Evolutionary conservation across 2,329 filamentous ascomycete genomes (phyloP), one percentile per base, ranked within the genome.

Genomic region (Pseudogymnoascus sp.): DNA sequence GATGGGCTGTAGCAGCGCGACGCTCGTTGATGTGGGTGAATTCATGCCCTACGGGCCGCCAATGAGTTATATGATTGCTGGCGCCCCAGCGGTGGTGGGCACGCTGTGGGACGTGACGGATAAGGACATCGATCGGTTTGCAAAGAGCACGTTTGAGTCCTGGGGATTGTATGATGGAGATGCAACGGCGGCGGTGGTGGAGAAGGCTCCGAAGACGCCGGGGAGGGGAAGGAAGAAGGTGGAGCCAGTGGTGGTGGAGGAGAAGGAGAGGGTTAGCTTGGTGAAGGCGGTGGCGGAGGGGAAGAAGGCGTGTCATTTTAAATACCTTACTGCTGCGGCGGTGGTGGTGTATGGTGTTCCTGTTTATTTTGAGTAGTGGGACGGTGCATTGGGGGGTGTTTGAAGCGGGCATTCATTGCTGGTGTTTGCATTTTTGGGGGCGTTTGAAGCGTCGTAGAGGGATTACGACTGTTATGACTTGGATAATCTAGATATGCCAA

Each of bases 51-150:
- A 89, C 67, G 93, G 94, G 1, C 91, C 93, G 61, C 89, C 94
- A 22, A 86, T 92, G 76, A 92, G 92, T 68, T 97, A 97, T 75
- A 86, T 99, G 75, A 86, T 93, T 67, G 92, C 92, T 0, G 93
- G 91, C 1, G 86, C 83, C 67, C 92, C 91, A 3, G 92, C 93
- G 0, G 85, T 97, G 8, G 86, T 97, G 2, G 94, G 92, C 50
- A 97, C 92, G 14, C 79, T 99, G 37, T 99, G 94, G 94, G 94
- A 99, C 74, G 94, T 99, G 58, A 99, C 94, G 8, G 94, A 99
- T 73, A 90, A 90, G 69, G 94, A 99, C 73, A 96, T 97, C 72
- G 95, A 99, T 76, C 88, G 92, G 16, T 96, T 96, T 73, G 89
- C 92, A 0, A 85, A 87, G 35, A 80, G 82, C 25, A 79, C 89